Evolutionary conservation across 208 protist species (phyloP), one percentile per base, ranked within the genome.

Genomic region (Herpetomonas muscarum): DNA sequence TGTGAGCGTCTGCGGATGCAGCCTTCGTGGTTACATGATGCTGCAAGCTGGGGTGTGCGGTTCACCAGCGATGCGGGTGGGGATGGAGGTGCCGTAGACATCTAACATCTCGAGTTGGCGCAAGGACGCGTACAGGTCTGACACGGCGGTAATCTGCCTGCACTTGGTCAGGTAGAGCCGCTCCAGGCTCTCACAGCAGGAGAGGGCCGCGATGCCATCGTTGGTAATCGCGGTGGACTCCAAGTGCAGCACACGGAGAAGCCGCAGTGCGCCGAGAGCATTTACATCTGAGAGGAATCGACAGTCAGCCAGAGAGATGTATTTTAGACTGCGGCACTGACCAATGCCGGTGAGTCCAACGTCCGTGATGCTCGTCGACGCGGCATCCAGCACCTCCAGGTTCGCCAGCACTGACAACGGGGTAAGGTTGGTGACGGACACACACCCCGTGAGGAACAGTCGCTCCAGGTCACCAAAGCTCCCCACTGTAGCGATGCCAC

Each of bases 51-150:
- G 66, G 52, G 81, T 72, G 49, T 64, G 57, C 4, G 67, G 74
- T 53, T 85, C 70, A 6, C 79, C 73, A 2, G 70, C 69, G 28
- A 80, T 70, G 4, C 81, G 63, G 3, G 63, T 76, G 12, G 79
- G 74, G 22, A 93, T 74, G 1, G 79, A 80, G 3, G 86, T 93
- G 6, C 86, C 86, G 55, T 93, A 93, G 19, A 87, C 73, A 53
- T 93, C 86, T 22, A 93, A 69, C 30, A 76, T 63, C 50, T 84
- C 76, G 9, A 93, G 69, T 42, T 79, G 73, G 30, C 64, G 65
- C 55, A 78, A 61, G 17, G 59, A 55, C 3, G 29, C 31, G 19
- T 57, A 64, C 29, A 90, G 67, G 19, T 77, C 67, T 13, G 64
- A 65, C 1, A 86, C 67, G 28, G 76, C 66, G 12, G 70, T 81